Conservation (phyloP, 768 basidiomycete species). For the Russula foetens region DNA sequence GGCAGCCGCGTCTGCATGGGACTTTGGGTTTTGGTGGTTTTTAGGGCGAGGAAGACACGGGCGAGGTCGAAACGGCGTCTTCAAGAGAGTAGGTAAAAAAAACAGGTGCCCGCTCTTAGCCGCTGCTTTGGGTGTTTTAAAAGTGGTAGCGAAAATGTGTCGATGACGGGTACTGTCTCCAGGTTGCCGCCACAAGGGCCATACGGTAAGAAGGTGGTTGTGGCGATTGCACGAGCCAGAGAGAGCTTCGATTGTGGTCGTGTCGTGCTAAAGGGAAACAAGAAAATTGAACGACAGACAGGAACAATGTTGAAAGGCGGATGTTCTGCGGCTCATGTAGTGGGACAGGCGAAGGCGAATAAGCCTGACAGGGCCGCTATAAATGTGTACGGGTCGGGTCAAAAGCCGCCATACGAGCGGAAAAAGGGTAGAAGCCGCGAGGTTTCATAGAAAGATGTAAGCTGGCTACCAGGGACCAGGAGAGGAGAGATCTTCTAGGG, state of each 20-base stretch:
- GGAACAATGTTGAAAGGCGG: background rate
- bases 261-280: background rate
- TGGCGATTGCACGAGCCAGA: background rate
- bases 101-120: background rate
- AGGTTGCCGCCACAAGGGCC: background rate
- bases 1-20: background rate
- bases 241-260: background rate
- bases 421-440: background rate
- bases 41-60: background rate
- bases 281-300: background rate
- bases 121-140: background rate
- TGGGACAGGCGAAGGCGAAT: background rate
- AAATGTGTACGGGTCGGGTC: background rate
- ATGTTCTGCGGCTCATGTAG: too few species aligned
- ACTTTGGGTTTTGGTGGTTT: background rate
- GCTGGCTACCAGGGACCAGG: conserved; percentile 2
- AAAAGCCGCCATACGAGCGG: background rate
- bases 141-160: background rate
- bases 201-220: background rate
- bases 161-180: background rate
- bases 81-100: background rate
- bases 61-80: background rate
- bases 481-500: background rate
- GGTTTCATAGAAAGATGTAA: background rate
- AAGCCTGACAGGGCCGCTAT: background rate